Evolutionary conservation across 257 asterid genomes (phyloP).

Genomic region (Nemophila menziesii): DNA sequence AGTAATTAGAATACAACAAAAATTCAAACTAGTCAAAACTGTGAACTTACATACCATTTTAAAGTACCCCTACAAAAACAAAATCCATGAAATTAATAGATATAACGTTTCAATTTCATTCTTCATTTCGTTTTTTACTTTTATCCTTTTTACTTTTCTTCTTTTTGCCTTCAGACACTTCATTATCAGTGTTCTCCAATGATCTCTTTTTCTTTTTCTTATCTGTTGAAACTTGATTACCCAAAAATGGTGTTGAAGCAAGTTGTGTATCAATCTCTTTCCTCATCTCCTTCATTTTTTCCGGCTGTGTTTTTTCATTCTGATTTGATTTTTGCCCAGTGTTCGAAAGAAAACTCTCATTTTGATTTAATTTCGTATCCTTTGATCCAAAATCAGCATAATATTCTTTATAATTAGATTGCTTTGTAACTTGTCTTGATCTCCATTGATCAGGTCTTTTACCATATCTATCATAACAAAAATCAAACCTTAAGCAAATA

Average conservation of each 20-base stretch:
- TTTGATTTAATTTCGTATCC: conserved; percentile 35
- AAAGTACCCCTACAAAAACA: conserved; percentile 4
- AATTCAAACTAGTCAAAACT: conserved; percentile 2
- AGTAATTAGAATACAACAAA: conserved; percentile 3
- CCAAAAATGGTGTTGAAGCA: conserved; percentile 51
- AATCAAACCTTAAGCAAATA: neutral
- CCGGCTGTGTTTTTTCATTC: too few relatives aligned
- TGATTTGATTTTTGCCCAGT: conserved; percentile 32
- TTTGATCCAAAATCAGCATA: conserved; percentile 60
- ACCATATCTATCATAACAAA: conserved; percentile 36
- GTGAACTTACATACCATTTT: conserved; percentile 6
- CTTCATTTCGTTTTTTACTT: conserved; percentile 7
- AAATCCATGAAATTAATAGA: neutral
- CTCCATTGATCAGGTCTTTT: conserved; percentile 77
- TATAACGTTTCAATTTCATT: conserved; percentile 1
- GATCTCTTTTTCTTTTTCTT: conserved; percentile 26
- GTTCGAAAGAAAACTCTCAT: conserved; percentile 46
- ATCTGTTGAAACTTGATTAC: conserved; percentile 42
- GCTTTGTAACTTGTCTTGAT: conserved; percentile 61
- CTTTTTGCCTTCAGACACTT: conserved; percentile 16
- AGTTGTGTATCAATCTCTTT: conserved; percentile 54
- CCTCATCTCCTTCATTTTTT: conserved; percentile 59
- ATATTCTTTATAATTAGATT: conserved; percentile 59
- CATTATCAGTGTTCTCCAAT: conserved; percentile 19
- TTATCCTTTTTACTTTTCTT: conserved; percentile 21